Conservation (phyloP, 257 asterid genomes). For the Ligustrum vulgare region DNA sequence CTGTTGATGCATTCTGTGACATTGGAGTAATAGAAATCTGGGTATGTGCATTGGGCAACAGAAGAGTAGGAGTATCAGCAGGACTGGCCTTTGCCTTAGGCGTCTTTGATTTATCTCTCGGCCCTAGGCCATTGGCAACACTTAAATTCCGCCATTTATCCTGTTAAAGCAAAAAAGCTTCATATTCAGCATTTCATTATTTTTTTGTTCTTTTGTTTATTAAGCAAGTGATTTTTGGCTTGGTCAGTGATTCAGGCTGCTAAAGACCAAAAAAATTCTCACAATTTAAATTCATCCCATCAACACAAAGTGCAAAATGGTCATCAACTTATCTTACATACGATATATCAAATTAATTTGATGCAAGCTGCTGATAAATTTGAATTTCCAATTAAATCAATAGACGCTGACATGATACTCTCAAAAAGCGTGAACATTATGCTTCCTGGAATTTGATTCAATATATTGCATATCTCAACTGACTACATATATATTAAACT, state of each 20-base stretch:
- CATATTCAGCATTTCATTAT: neutral
- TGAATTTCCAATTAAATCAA: neutral
- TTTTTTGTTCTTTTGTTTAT: neutral
- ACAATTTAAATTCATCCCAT: neutral
- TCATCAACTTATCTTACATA: neutral
- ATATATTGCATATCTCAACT: neutral
- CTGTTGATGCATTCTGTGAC: conserved; percentile 44
- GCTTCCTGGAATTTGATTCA: neutral
- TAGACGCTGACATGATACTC: neutral
- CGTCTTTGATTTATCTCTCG: conserved; percentile 63
- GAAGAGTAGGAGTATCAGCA: conserved; percentile 51
- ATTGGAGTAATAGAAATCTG: conserved; percentile 43
- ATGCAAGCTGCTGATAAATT: neutral
- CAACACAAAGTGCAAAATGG: neutral
- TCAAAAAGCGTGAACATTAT: neutral
- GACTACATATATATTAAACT: neutral
- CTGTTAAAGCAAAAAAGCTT: conserved; percentile 34
- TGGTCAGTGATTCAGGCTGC: neutral
- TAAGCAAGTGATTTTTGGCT: neutral
- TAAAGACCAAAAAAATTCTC: neutral
- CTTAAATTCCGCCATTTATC: conserved; percentile 94
- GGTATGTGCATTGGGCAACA: conserved; percentile 32
- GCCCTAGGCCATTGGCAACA: conserved; percentile 64
- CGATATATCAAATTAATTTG: neutral
- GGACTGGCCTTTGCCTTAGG: conserved; percentile 48